These are phyloP conservation scores for Vitis hybrid DNA, from an alignment of 177 flowering plant genomes.

Conservation along the genomic window DNA sequence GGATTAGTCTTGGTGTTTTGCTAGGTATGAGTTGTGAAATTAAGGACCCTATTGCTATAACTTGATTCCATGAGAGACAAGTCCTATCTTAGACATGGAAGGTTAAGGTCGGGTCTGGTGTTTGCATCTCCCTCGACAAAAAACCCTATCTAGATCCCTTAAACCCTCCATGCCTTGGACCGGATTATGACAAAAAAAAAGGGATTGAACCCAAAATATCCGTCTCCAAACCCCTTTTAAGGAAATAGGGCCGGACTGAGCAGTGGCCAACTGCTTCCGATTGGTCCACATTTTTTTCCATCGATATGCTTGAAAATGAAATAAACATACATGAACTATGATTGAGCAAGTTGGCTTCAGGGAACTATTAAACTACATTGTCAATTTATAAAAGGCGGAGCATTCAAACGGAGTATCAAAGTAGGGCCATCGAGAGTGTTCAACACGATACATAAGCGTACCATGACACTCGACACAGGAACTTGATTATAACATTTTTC, in stretches of 20 bases:
- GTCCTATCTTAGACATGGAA: background rate
- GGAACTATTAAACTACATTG: too few relatives aligned
- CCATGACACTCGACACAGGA: too few relatives aligned
- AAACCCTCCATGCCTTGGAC: background rate
- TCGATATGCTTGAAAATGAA: too few relatives aligned
- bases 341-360: too few relatives aligned
- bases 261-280: too few relatives aligned
- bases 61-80: slow-evolving; percentile 1
- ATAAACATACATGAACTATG: too few relatives aligned
- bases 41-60: background rate
- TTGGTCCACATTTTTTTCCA: too few relatives aligned
- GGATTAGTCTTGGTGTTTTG: slow-evolving; percentile 11
- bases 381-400: too few relatives aligned
- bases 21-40: slow-evolving; percentile 20
- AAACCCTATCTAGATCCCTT: background rate
- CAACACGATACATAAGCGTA: too few relatives aligned
- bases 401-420: too few relatives aligned
- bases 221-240: background rate
- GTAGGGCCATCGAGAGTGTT: too few relatives aligned
- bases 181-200: background rate
- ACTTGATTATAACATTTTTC: too few relatives aligned
- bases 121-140: background rate
- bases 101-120: background rate
- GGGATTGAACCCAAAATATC: background rate
- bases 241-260: background rate